phyloP scores from a whole-genome alignment of 2,329 filamentous ascomycete species.

The Epichloe glyceriae region DNA sequence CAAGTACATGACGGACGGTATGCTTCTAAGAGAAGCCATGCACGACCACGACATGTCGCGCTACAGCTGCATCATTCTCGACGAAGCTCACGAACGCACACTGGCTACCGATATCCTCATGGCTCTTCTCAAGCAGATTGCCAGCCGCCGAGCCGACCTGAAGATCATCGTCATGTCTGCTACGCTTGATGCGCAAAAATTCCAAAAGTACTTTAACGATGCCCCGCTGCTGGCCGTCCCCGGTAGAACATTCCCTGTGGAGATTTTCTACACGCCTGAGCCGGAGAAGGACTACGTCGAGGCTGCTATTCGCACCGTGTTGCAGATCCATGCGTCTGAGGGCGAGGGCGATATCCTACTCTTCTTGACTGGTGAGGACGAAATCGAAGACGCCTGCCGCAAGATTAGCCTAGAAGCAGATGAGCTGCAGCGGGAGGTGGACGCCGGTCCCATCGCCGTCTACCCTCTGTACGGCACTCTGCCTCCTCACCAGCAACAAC shows the following conservation, averaged over 20 bases:
- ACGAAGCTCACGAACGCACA: slow-evolving; percentile 96
- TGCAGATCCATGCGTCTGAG: slow-evolving; percentile 93
- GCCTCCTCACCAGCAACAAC: slow-evolving; percentile 84
- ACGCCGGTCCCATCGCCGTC: slow-evolving; percentile 76
- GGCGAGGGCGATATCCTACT: slow-evolving; percentile 84
- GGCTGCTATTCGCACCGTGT: slow-evolving; percentile 81
- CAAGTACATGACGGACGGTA: slow-evolving; percentile 99
- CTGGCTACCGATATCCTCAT: slow-evolving; percentile 95
- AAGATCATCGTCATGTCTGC: slow-evolving; percentile 99
- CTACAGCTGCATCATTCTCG: slow-evolving; percentile 96
- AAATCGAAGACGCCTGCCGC: slow-evolving; percentile 91
- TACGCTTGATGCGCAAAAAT: slow-evolving; percentile 93
- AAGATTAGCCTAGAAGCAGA: slow-evolving; percentile 87
- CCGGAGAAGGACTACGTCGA: slow-evolving; percentile 95
- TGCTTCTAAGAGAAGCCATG: slow-evolving; percentile 93
- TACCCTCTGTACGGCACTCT: slow-evolving; percentile 92
- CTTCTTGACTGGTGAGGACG: slow-evolving; percentile 94
- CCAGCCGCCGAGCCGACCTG: slow-evolving; percentile 68
- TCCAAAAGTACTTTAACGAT: slow-evolving; percentile 92
- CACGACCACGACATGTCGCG: slow-evolving; percentile 83
- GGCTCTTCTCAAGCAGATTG: slow-evolving; percentile 87
- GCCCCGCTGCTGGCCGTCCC: slow-evolving; percentile 89
- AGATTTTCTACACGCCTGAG: slow-evolving; percentile 97
- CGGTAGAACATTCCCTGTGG: slow-evolving; percentile 88
- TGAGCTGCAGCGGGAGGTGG: slow-evolving; percentile 81